A percentile compares a stretch with the other conserved stretches of the same genome.
phyloP scores from a whole-genome alignment of 805 yeast genomes.

The Vanderwaltozyma yarrowii region DNA sequence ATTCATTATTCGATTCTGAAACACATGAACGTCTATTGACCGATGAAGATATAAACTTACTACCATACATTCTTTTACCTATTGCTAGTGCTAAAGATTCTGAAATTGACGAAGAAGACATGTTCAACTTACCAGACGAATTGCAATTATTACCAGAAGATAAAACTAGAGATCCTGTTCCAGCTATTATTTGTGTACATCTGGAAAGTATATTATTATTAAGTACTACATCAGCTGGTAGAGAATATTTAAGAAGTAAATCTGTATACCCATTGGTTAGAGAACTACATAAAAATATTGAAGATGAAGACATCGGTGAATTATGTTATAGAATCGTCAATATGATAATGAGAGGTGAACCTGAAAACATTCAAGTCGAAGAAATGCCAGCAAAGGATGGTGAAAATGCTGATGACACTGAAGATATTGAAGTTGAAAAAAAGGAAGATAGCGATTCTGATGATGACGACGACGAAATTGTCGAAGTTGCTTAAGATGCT shows the following conservation, averaged over 20 bases:
- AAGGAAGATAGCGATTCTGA: slow-evolving; percentile 12
- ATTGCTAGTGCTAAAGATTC: slow-evolving; percentile 63
- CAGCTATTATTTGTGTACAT: slow-evolving; percentile 55
- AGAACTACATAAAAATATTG: slow-evolving; percentile 61
- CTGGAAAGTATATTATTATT: slow-evolving; percentile 72
- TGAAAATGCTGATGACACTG: slow-evolving; percentile 36
- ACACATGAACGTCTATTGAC: slow-evolving; percentile 50
- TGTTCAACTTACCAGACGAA: slow-evolving; percentile 80
- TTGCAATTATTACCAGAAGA: slow-evolving; percentile 70
- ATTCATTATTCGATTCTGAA: slow-evolving; percentile 71
- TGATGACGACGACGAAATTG: slow-evolving; percentile 26
- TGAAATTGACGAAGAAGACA: slow-evolving; percentile 72
- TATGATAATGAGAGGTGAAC: slow-evolving; percentile 87
- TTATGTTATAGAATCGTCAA: slow-evolving; percentile 80
- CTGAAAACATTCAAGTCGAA: slow-evolving; percentile 35
- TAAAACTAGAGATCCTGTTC: slow-evolving; percentile 64
- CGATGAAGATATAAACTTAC: slow-evolving; percentile 55
- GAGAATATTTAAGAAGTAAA: slow-evolving; percentile 71
- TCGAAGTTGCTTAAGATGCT: slow-evolving; percentile 26
- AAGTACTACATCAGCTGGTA: slow-evolving; percentile 61
- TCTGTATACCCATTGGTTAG: slow-evolving; percentile 79
- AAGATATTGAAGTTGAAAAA: slow-evolving; percentile 20
- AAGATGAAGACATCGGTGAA: slow-evolving; percentile 42
- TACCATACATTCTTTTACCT: slow-evolving; percentile 77
- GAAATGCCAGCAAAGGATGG: slow-evolving; percentile 38